phyloP scores from a whole-genome alignment of 2,329 filamentous ascomycete species.

The Trichoderma arundinaceum region DNA sequence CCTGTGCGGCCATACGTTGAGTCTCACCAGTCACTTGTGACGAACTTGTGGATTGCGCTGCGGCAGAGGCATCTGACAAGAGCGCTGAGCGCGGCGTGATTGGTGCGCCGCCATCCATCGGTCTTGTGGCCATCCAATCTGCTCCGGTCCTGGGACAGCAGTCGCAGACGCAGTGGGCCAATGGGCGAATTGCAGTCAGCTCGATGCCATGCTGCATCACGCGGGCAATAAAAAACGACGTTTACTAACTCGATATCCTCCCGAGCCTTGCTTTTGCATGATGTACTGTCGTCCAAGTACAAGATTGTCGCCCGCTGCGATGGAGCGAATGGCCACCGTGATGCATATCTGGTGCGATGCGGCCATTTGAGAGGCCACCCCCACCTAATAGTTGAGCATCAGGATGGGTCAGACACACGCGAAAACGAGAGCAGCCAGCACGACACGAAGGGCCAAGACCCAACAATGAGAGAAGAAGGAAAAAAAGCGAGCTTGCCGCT shows the following conservation, averaged over 20 bases:
- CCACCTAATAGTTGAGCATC: conserved; percentile 17
- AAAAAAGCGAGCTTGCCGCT: conserved; percentile 29
- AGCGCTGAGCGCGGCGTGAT: conserved; percentile 26
- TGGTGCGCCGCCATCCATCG: conserved; percentile 32
- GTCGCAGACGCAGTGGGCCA: conserved; percentile 18
- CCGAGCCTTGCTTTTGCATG: conserved; percentile 26
- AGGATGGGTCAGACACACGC: not conserved
- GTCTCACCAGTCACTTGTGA: conserved; percentile 29
- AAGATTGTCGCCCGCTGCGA: conserved; percentile 16
- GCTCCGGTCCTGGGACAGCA: conserved; percentile 21
- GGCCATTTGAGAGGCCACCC: conserved; percentile 27
- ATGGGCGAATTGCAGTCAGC: conserved; percentile 31
- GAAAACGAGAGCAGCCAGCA: conserved; percentile 1
- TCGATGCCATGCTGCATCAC: conserved; percentile 31
- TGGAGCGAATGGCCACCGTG: conserved; percentile 26
- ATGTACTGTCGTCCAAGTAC: conserved; percentile 23
- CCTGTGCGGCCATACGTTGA: conserved; percentile 21
- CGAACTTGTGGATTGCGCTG: conserved; percentile 31
- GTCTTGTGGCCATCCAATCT: conserved; percentile 31
- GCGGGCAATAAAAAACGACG: conserved; percentile 30
- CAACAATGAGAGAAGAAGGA: conserved; percentile 16
- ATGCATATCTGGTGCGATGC: conserved; percentile 31
- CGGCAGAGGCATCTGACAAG: conserved; percentile 30
- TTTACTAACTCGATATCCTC: conserved; percentile 11
- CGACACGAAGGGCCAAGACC: conserved; percentile 13